Base-by-base conservation (phyloP, 148 eudicot species). In the Heliamphora exappendiculata region DNA sequence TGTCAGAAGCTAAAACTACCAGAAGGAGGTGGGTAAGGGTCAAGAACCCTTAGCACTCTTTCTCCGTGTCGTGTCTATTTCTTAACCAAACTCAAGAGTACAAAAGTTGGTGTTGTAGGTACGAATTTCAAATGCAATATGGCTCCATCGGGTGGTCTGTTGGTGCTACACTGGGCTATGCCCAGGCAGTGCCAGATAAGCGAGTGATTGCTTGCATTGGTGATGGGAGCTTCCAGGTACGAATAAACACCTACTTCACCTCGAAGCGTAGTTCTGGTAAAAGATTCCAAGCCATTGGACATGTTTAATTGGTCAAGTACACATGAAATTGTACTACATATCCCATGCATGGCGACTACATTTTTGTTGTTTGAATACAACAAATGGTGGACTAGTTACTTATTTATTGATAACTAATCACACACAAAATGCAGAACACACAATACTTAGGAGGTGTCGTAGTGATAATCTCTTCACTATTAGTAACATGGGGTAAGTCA, bases 171-270 rank as follows among this genome's bases (percentile, higher is more conserved):
- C 64, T 80, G 0, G 82, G 82, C 0, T 80, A 80, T 62, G 82
- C 82, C 33, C 82, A 80, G 50, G 64, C 79, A 26, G 63, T 60
- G 20, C 74, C 79, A 0, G 70, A 87, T 71, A 90, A 89, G 77
- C 84, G 98, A 63, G 95, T 94, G 65, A 89, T 94, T 70, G 90
- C 98, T 67, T 94, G 89, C 89, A 94, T 94, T 74, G 98, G 98
- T 31, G 98, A 94, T 78, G 98, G 98, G 17, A 94, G 98, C 78
- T 94, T 94, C 81, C 98, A 94, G 70, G 54, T 22, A 80, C 59
- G 68, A 37, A 34, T 16, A 66, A 2, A 39, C 7, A 0, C 29
- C 13, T 7, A 8, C 13, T 66, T 47, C 1, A 47, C 14, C 4
- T 66, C 19, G 41, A 64, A 64, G 1, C 11, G 1, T 16, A 36